Percentiles rank a stretch among this genome's conserved stretches.
phyloP scores from a whole-genome alignment of 192 early-diverging fungal species.

The Linderina pennispora region DNA sequence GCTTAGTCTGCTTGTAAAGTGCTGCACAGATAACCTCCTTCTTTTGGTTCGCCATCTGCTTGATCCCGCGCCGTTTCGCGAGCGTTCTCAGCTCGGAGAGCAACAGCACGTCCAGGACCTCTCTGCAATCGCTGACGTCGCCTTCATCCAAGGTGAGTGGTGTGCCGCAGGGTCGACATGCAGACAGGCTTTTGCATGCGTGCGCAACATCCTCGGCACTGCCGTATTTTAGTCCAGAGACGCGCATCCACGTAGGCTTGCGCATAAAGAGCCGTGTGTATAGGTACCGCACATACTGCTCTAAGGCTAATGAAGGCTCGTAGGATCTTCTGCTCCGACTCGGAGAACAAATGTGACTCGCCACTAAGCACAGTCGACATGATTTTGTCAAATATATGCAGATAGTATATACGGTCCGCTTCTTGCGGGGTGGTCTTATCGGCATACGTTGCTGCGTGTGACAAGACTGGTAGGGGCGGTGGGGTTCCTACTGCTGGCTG shows the following conservation, averaged over 20 bases:
- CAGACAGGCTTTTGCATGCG: slow-evolving; percentile 23
- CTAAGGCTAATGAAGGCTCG: slow-evolving; percentile 17
- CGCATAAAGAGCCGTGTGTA: slow-evolving; percentile 41
- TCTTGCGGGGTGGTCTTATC: slow-evolving; percentile 1
- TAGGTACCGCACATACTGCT: slow-evolving; percentile 34
- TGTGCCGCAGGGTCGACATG: background rate
- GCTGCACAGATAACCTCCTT: slow-evolving; percentile 23
- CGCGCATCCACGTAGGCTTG: slow-evolving; percentile 37
- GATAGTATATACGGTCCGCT: slow-evolving; percentile 28
- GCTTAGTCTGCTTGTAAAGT: slow-evolving; percentile 22
- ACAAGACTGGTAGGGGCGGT: too few species aligned
- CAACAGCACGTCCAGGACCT: slow-evolving; percentile 13
- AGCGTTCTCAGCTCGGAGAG: slow-evolving; percentile 26
- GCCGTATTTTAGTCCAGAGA: slow-evolving; percentile 25
- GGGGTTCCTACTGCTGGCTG: too few species aligned
- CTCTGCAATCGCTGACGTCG: slow-evolving; percentile 11
- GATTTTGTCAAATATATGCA: slow-evolving; percentile 39
- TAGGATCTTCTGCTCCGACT: slow-evolving; percentile 13
- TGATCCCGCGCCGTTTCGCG: slow-evolving; percentile 28
- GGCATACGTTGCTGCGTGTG: background rate
- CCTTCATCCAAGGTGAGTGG: slow-evolving; percentile 20
- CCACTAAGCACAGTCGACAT: slow-evolving; percentile 23
- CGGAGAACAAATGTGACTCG: slow-evolving; percentile 31
- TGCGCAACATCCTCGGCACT: slow-evolving; percentile 21
- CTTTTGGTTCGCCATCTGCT: slow-evolving; percentile 22